Evolutionary conservation across 306 rosid genomes (phyloP).

Genomic region (Rosa chinensis): DNA sequence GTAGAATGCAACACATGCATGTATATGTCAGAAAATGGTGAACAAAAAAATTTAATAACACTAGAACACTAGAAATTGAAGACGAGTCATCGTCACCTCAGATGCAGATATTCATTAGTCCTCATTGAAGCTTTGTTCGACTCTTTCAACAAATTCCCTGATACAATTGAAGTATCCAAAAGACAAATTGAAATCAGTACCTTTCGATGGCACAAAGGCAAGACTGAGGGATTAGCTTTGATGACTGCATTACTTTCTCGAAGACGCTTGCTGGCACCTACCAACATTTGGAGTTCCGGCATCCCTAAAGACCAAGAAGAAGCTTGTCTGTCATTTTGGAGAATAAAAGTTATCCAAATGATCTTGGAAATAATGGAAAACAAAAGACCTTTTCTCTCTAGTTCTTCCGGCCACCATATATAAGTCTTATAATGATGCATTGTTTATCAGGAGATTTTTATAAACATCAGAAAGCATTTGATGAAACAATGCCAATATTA

Average conservation of each 20-base stretch:
- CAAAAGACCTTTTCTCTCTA: too few relatives aligned
- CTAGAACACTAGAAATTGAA: too few relatives aligned
- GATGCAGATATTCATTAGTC: neutral
- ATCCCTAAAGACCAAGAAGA: constrained; percentile 54
- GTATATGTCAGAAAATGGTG: too few relatives aligned
- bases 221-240: constrained; percentile 55
- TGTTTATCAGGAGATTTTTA: too few relatives aligned
- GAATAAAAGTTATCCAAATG: neutral
- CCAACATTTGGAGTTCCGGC: constrained; percentile 74
- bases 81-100: too few relatives aligned
- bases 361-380: neutral
- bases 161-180: neutral
- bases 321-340: constrained; percentile 30
- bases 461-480: too few relatives aligned
- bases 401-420: too few relatives aligned
- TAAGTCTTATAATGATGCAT: too few relatives aligned
- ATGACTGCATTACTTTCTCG: constrained; percentile 56
- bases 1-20: too few relatives aligned
- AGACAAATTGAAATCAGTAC: constrained; percentile 30
- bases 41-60: too few relatives aligned
- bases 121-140: neutral
- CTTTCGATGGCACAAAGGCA: constrained; percentile 91
- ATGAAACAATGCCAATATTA: too few relatives aligned
- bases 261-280: constrained; percentile 87
- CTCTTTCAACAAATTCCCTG: neutral